Conservation (phyloP, 164 flowering plant genomes). For the Tinospora cordifolia region DNA sequence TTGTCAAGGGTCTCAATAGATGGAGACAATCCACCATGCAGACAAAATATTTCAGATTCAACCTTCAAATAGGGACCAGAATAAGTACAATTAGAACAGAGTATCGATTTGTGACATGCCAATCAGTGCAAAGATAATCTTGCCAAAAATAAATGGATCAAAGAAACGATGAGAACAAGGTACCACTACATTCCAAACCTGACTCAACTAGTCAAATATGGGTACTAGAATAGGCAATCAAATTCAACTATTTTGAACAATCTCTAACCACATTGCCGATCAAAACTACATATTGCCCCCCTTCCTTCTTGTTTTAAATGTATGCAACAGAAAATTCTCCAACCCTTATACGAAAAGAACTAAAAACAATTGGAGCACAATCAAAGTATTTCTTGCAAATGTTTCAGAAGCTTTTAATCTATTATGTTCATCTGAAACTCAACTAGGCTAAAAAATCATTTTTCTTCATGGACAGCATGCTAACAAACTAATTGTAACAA, state of each 20-base stretch:
- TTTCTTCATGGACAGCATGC: too few relatives aligned
- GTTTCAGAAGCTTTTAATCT: background rate
- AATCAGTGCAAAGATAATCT: background rate
- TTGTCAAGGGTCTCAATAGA: constrained; percentile 91
- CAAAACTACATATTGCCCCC: background rate
- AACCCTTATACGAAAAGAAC: background rate
- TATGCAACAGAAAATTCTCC: background rate
- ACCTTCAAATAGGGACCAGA: constrained; percentile 38
- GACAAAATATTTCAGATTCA: constrained; percentile 93
- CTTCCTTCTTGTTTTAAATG: background rate
- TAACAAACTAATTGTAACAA: too few relatives aligned
- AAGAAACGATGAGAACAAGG: background rate
- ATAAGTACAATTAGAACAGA: background rate
- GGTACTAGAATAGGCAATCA: constrained; percentile 2
- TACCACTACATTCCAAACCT: background rate
- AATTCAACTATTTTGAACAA: background rate
- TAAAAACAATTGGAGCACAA: background rate
- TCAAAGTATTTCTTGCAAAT: background rate
- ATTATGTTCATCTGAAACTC: too few relatives aligned
- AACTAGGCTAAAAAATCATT: too few relatives aligned
- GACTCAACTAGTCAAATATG: background rate
- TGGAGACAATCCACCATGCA: constrained; percentile 94
- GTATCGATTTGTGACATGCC: background rate
- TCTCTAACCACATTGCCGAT: background rate
- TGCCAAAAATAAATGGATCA: background rate